Evolutionary conservation across 1,284 basidiomycete species (phyloP).

Genomic region (Malassezia equina): DNA sequence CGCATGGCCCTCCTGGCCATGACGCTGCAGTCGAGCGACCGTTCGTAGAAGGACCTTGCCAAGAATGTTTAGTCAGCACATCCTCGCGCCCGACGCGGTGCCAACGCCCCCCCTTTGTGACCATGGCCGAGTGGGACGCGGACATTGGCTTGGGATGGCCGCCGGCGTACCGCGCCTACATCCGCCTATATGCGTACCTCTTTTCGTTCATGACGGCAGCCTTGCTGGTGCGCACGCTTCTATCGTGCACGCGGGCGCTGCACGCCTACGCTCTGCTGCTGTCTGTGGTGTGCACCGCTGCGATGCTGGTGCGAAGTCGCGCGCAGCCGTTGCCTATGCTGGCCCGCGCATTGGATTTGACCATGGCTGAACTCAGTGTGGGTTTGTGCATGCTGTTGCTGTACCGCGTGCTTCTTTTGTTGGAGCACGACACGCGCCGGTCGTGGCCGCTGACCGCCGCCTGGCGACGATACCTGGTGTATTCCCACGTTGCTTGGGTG

Average conservation of each 20-base stretch:
- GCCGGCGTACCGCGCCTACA: background rate
- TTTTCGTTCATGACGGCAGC: background rate
- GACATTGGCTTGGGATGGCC: slow-evolving; percentile 1
- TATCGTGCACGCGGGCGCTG: background rate
- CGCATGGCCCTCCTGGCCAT: slow-evolving; percentile 45
- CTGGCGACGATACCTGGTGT: background rate
- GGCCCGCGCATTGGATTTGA: background rate
- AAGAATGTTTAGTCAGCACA: background rate
- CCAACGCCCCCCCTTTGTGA: too few relatives aligned
- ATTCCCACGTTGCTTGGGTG: background rate
- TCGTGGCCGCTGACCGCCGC: background rate
- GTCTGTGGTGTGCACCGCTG: background rate
- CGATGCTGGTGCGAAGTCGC: background rate
- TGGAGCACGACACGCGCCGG: background rate
- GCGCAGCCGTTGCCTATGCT: background rate
- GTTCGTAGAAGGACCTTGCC: background rate
- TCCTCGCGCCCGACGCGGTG: background rate
- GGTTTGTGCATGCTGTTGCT: slow-evolving; percentile 3
- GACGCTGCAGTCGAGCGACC: slow-evolving; percentile 22
- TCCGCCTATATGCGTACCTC: background rate
- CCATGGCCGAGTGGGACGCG: slow-evolving; percentile 1
- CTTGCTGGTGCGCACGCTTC: background rate
- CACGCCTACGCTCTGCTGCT: background rate
- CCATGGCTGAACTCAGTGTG: background rate
- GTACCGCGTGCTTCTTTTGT: background rate